phyloP scores from a whole-genome alignment of 129 eudicot species.

The Erigeron canadensis region DNA sequence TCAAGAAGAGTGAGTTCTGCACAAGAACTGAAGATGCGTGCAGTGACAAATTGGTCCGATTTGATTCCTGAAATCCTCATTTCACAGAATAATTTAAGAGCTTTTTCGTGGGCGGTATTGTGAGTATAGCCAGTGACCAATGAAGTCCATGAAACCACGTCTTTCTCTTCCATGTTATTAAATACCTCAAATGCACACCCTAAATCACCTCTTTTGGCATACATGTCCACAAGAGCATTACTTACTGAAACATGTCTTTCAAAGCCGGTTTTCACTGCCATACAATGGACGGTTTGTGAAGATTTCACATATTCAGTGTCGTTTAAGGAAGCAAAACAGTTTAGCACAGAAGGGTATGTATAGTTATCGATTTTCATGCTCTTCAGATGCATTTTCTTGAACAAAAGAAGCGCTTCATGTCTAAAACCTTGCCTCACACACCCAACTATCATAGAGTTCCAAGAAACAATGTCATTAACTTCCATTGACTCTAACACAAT shows the following conservation, averaged over 20 bases:
- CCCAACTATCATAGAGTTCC: constrained; percentile 76
- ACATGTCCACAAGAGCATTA: constrained; percentile 85
- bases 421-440: constrained; percentile 55
- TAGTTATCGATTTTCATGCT: constrained; percentile 62
- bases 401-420: constrained; percentile 55
- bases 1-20: constrained; percentile 61
- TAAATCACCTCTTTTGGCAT: constrained; percentile 57
- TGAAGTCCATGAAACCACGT: constrained; percentile 85
- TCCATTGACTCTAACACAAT: constrained; percentile 51
- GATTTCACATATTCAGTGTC: constrained; percentile 35
- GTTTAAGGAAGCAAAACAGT: constrained; percentile 44
- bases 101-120: constrained; percentile 48
- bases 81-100: constrained; percentile 51
- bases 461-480: constrained; percentile 53
- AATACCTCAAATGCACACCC: constrained; percentile 47
- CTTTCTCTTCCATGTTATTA: constrained; percentile 44
- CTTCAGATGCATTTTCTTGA: constrained; percentile 54
- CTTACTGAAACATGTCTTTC: constrained; percentile 39
- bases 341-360: constrained; percentile 69
- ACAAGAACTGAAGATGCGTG: constrained; percentile 67
- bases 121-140: constrained; percentile 62
- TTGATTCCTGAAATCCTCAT: constrained; percentile 58
- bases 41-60: constrained; percentile 53
- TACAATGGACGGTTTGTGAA: constrained; percentile 55
- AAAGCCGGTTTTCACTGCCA: constrained; percentile 67